A percentile compares a stretch with the other conserved stretches of the same genome.
Evolutionary conservation across 306 rosid genomes (phyloP).

Genomic region (Herpetospermum pedunculosum): DNA sequence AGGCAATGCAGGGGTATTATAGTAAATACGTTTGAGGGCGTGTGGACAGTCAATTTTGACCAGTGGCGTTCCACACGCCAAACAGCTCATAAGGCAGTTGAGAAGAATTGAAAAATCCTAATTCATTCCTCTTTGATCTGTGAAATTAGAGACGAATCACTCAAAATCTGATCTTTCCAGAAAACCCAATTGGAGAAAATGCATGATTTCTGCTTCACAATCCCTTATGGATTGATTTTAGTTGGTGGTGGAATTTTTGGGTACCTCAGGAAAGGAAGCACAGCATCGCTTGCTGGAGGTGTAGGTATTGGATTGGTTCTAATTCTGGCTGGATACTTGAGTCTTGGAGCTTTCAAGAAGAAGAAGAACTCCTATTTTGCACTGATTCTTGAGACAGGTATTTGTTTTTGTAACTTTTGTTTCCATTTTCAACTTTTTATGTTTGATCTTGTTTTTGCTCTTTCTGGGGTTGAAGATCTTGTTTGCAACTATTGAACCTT

Average conservation of each 20-base stretch:
- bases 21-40: not conserved
- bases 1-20: not conserved
- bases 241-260: slow-evolving; percentile 64
- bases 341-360: slow-evolving; percentile 62
- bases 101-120: not conserved
- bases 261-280: slow-evolving; percentile 59
- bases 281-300: slow-evolving; percentile 61
- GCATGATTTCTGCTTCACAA: slow-evolving; percentile 93
- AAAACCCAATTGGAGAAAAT: slow-evolving; percentile 31
- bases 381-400: slow-evolving; percentile 53
- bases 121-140: not conserved
- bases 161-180: slow-evolving; percentile 13
- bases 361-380: slow-evolving; percentile 56
- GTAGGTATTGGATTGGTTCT: slow-evolving; percentile 46
- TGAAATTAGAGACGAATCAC: not conserved
- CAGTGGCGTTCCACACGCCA: slow-evolving; percentile 24
- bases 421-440: not conserved
- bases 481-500: not conserved
- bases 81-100: not conserved
- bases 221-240: slow-evolving; percentile 65
- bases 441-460: not conserved
- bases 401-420: not conserved
- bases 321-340: slow-evolving; percentile 56
- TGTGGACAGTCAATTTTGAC: slow-evolving; percentile 4
- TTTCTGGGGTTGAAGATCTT: slow-evolving; percentile 9